Conservation (phyloP, 805 yeast genomes). For the Suhomyces pyralidae region DNA sequence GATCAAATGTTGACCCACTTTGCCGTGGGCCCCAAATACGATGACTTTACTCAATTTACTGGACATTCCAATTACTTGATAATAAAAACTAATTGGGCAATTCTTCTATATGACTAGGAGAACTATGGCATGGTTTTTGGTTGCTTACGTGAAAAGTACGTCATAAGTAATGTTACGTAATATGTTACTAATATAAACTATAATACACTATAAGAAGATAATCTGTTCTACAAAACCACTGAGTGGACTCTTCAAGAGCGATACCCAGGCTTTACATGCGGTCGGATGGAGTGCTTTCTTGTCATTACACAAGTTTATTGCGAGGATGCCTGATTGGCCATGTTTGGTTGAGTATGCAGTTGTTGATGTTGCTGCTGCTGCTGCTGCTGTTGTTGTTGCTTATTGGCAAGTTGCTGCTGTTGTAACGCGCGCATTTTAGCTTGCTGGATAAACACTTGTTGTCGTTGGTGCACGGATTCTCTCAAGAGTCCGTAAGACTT, state of each 20-base stretch:
- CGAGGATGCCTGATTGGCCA: neutral
- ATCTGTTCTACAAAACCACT: slow-evolving; percentile 1
- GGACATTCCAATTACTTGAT: neutral
- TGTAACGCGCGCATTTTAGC: slow-evolving; percentile 43
- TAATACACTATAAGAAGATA: slow-evolving; percentile 7
- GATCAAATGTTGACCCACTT: slow-evolving; percentile 50
- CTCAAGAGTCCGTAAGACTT: slow-evolving; percentile 79
- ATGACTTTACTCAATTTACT: slow-evolving; percentile 8
- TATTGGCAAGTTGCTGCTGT: slow-evolving; percentile 31
- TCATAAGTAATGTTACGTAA: slow-evolving; percentile 1
- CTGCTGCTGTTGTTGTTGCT: slow-evolving; percentile 36
- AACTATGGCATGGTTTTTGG: neutral
- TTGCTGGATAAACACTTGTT: slow-evolving; percentile 49
- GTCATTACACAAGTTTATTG: neutral
- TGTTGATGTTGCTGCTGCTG: slow-evolving; percentile 3
- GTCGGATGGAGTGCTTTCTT: neutral
- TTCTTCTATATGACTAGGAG: no score
- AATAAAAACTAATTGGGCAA: neutral
- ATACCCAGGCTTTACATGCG: neutral
- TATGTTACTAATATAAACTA: slow-evolving; percentile 3
- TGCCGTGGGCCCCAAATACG: slow-evolving; percentile 62
- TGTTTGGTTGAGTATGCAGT: neutral
- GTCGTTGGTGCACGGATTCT: slow-evolving; percentile 72
- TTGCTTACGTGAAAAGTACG: neutral
- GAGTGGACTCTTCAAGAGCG: neutral